These are phyloP conservation scores for Calonectria pseudoturangicola DNA, from an alignment of 2,329 filamentous ascomycete genomes.

Conservation along the genomic window DNA sequence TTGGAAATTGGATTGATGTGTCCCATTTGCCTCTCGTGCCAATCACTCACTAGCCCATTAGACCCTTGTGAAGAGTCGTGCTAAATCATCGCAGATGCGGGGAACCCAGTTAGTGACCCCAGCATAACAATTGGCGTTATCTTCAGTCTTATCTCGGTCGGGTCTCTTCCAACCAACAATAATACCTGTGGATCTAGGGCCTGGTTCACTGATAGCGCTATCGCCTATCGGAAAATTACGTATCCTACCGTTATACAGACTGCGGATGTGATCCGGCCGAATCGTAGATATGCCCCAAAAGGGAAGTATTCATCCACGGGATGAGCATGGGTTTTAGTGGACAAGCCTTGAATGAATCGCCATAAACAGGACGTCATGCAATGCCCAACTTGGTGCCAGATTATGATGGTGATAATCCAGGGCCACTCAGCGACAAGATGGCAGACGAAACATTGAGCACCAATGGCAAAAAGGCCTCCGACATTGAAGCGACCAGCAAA, in stretches of 20 bases:
- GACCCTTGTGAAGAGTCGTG: not conserved
- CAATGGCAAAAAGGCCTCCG: not conserved
- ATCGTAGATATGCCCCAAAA: not conserved
- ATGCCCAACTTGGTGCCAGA: not conserved
- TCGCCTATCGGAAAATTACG: not conserved
- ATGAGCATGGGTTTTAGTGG: not conserved
- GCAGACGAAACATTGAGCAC: not conserved
- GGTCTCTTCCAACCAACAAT: not conserved
- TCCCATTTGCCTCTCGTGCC: too few relatives aligned
- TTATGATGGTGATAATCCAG: not conserved
- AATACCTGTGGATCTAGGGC: constrained; percentile 4
- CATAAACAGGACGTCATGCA: not conserved
- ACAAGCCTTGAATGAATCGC: not conserved
- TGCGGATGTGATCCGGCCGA: constrained; percentile 18
- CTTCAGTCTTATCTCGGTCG: constrained; percentile 15
- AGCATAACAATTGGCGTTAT: not conserved
- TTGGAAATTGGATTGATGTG: too few relatives aligned
- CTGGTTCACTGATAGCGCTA: not conserved
- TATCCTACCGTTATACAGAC: not conserved
- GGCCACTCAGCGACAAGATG: not conserved
- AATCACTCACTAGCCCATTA: not conserved
- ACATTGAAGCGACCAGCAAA: constrained; percentile 23
- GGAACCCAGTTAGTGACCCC: not conserved
- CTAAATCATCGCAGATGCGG: not conserved
- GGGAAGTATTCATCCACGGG: not conserved